Percentiles rank a stretch among this genome's conserved stretches.
These are phyloP conservation scores for Claviceps purpurea DNA, from an alignment of 2,329 filamentous ascomycete genomes.

Conservation along the genomic window DNA sequence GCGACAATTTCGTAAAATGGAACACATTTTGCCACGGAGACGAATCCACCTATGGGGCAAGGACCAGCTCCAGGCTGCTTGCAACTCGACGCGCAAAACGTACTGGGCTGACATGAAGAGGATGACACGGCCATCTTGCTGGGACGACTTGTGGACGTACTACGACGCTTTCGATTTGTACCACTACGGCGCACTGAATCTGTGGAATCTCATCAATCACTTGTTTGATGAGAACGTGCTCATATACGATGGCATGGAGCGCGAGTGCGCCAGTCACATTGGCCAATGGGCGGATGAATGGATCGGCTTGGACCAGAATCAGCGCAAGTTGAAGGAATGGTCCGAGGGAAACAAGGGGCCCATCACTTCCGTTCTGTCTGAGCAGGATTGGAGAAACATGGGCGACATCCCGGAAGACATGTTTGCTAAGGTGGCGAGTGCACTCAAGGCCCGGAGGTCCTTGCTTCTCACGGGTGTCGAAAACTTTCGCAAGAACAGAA, in stretches of 20 bases:
- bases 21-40: slow-evolving; percentile 15
- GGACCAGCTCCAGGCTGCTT: slow-evolving; percentile 24
- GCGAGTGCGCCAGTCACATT: slow-evolving; percentile 15
- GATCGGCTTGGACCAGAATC: slow-evolving; percentile 17
- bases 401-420: slow-evolving; percentile 17
- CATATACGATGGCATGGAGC: slow-evolving; percentile 15
- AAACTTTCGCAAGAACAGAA: slow-evolving; percentile 4
- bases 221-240: slow-evolving; percentile 27
- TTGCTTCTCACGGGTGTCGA: slow-evolving; percentile 12
- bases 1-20: slow-evolving; percentile 16
- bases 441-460: slow-evolving; percentile 19
- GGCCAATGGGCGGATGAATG: slow-evolving; percentile 25
- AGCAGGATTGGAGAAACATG: slow-evolving; percentile 15
- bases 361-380: slow-evolving; percentile 15
- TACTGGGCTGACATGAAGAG: slow-evolving; percentile 22
- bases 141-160: slow-evolving; percentile 31
- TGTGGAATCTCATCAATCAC: slow-evolving; percentile 31
- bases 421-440: slow-evolving; percentile 17
- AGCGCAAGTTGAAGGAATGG: slow-evolving; percentile 19
- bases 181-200: slow-evolving; percentile 31
- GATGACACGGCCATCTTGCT: slow-evolving; percentile 19
- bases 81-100: slow-evolving; percentile 24
- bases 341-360: slow-evolving; percentile 5
- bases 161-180: slow-evolving; percentile 37
- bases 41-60: slow-evolving; percentile 24